phyloP scores from a whole-genome alignment of 2,329 filamentous ascomycete species.

The Amesomyces nigricolor region DNA sequence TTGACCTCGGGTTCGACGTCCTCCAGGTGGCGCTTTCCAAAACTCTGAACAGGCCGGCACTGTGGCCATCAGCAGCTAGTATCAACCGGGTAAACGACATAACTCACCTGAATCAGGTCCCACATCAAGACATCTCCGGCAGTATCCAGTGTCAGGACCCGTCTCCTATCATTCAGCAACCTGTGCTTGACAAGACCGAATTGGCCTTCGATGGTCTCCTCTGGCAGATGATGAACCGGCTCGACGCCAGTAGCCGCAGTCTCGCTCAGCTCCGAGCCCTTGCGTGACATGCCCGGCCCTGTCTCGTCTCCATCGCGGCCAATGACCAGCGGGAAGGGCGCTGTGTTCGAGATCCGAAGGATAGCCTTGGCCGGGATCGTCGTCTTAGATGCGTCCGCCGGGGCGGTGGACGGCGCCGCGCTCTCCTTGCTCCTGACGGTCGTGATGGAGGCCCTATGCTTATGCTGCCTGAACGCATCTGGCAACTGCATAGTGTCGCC shows the following conservation, averaged over 20 bases:
- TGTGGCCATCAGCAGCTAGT: constrained; percentile 33
- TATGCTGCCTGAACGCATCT: constrained; percentile 45
- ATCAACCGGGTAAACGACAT: not conserved
- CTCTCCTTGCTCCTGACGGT: constrained; percentile 31
- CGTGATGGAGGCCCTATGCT: constrained; percentile 43
- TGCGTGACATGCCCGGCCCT: constrained; percentile 43
- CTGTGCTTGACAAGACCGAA: constrained; percentile 92
- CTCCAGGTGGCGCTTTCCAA: constrained; percentile 88
- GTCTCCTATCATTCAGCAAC: constrained; percentile 81
- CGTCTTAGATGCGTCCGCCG: constrained; percentile 41
- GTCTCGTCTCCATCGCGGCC: constrained; percentile 46
- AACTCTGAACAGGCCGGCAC: constrained; percentile 85
- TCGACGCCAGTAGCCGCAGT: constrained; percentile 45
- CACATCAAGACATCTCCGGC: constrained; percentile 91
- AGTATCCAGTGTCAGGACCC: constrained; percentile 87
- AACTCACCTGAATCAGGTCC: constrained; percentile 76
- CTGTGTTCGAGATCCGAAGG: constrained; percentile 77
- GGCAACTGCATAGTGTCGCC: constrained; percentile 63
- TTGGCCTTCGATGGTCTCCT: constrained; percentile 87
- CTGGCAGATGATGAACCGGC: constrained; percentile 62
- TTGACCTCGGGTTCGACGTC: constrained; percentile 85
- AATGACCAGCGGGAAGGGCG: constrained; percentile 60
- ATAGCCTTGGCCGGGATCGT: constrained; percentile 74
- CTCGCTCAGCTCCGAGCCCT: constrained; percentile 52
- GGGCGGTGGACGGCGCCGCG: constrained; percentile 22